Percentiles rank a stretch among this genome's conserved stretches.
Evolutionary conservation across 2,329 filamentous ascomycete genomes (phyloP).

Genomic region (Cladophialophora carrionii): DNA sequence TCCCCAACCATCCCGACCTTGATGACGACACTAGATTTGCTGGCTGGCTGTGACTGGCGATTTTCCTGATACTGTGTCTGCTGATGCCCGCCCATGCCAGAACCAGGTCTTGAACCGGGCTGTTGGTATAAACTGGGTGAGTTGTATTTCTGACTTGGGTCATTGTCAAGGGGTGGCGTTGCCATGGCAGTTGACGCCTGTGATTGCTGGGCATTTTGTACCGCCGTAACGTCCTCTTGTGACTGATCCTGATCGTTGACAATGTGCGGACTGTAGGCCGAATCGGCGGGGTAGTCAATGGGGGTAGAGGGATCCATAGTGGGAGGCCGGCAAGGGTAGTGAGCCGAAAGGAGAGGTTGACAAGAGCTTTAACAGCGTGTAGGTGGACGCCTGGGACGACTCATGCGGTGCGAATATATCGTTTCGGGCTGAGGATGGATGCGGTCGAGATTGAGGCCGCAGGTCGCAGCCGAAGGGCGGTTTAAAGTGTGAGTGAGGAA

Average conservation of each 20-base stretch:
- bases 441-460: constrained; percentile 10
- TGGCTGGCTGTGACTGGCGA: constrained; percentile 43
- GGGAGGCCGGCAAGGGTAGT: constrained; percentile 18
- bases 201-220: constrained; percentile 38
- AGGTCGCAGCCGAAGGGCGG: constrained; percentile 12
- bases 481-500: constrained; percentile 12
- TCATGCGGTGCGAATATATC: constrained; percentile 24
- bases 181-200: constrained; percentile 50
- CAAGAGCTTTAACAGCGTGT: constrained; percentile 17
- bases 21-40: constrained; percentile 78
- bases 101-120: constrained; percentile 53
- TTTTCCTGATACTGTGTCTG: constrained; percentile 54
- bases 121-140: constrained; percentile 50
- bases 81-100: constrained; percentile 51
- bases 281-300: constrained; percentile 34
- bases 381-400: constrained; percentile 17
- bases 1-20: constrained; percentile 99
- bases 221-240: constrained; percentile 30
- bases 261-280: constrained; percentile 38
- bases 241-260: constrained; percentile 36
- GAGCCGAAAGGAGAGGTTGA: not conserved
- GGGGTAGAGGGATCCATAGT: constrained; percentile 25
- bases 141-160: constrained; percentile 48
- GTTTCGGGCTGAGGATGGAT: constrained; percentile 15
- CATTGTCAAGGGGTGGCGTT: constrained; percentile 54